These are phyloP conservation scores for Plasmodium coatneyi DNA, from an alignment of 169 alveolate genomes.

Conservation along the genomic window DNA sequence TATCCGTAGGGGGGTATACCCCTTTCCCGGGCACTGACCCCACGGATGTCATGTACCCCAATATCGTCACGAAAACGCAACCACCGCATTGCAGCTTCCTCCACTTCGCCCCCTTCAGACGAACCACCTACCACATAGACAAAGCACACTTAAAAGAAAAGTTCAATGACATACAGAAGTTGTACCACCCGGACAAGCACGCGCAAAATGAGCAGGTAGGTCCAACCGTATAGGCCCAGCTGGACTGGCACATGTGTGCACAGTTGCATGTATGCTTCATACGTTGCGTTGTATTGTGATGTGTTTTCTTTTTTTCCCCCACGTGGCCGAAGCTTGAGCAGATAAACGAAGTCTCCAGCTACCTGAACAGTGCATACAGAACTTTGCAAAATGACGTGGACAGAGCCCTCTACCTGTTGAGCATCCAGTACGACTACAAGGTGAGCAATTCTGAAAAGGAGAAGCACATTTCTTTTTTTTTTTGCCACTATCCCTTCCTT, in stretches of 20 bases:
- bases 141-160: slow-evolving; percentile 43
- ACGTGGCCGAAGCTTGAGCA: slow-evolving; percentile 14
- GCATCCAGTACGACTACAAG: slow-evolving; percentile 27
- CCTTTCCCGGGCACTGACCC: background rate
- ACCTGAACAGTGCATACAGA: slow-evolving; percentile 59
- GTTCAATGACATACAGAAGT: slow-evolving; percentile 54
- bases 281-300: background rate
- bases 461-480: background rate
- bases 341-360: slow-evolving; percentile 63
- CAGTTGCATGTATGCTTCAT: background rate
- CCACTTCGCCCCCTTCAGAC: slow-evolving; percentile 7
- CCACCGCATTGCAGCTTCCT: background rate
- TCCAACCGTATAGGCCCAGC: background rate
- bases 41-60: background rate
- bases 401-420: slow-evolving; percentile 37
- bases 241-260: background rate
- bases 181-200: slow-evolving; percentile 52
- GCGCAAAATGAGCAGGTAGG: slow-evolving; percentile 29
- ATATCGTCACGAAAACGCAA: background rate
- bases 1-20: background rate
- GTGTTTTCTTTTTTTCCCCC: background rate
- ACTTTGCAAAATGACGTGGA: slow-evolving; percentile 33
- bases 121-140: slow-evolving; percentile 26
- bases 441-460: background rate
- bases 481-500: background rate